Evolutionary conservation across 1,284 basidiomycete genomes (phyloP), one percentile per base, ranked within the genome.

Genomic region (Melampsora occidentalis): DNA sequence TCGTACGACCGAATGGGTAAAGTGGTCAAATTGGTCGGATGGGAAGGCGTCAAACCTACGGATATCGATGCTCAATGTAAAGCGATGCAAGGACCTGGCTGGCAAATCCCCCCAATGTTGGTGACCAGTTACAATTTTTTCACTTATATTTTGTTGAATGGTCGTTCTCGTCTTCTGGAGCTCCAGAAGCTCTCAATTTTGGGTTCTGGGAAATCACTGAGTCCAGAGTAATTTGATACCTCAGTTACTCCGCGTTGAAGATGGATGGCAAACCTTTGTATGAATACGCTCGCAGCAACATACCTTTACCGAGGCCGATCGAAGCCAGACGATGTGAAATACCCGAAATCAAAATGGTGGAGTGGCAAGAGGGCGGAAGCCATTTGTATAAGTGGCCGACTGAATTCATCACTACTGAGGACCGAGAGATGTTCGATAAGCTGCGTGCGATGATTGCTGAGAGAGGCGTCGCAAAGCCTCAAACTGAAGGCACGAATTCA

Each of bases 261-360:
- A 99, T 99, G 93, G 94, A 99, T 80, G 97, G 97, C 1, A 94
- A 89, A 83, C 92, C 93, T 1, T 83, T 99, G 39, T 95, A 99
- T 83, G 96, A 99, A 81, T 99, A 99, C 82, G 97, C 97, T 16
- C 89, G 97, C 3, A 88, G 91, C 81, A 91, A 91, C 12, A 90
- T 91, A 69, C 92, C 94, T 0, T 87, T 99, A 18, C 97, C 97
- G 25, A 89, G 95, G 12, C 91, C 95, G 5, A 97, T 99, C 78
- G 93, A 95, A 80, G 84, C 90, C 63, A 89, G 97, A n/a, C 87
- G 88, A 79, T 91, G 92, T 39, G 91, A 89, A 2, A 89, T 99
- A 7, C 89, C 92, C 80, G 89, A 90, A 12, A 86, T 99, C 69
- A 87, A 90, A 80, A 84, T 95, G 46, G 83, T 78, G 78, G 83